phyloP scores from a whole-genome alignment of 331 rosid species.

The Quercus lobata region DNA sequence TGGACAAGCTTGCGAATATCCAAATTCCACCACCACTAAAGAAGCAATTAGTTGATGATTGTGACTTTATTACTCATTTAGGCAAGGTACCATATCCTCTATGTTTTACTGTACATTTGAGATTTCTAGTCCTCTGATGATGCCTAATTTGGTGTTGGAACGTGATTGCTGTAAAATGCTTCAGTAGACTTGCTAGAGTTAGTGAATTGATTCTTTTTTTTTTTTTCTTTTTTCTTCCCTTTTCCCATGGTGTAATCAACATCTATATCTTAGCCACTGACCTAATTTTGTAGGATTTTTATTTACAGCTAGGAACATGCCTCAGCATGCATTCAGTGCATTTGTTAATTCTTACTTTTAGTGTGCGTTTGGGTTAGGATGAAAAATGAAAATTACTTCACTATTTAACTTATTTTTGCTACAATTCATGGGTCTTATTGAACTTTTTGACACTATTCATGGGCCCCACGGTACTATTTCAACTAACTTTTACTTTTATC shows the following conservation, averaged over 20 bases:
- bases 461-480: accelerated
- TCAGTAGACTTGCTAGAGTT: background rate
- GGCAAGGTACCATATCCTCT: conserved; percentile 63
- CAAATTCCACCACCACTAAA: conserved; percentile 62
- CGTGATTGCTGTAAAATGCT: conserved; percentile 3
- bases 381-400: too few species aligned
- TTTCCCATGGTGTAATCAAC: background rate
- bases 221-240: background rate
- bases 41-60: conserved; percentile 86
- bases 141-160: conserved; percentile 15
- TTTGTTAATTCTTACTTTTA: background rate
- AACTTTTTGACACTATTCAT: too few species aligned
- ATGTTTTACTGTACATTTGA: background rate
- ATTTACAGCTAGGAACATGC: background rate
- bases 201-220: background rate
- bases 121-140: background rate
- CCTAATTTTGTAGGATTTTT: background rate
- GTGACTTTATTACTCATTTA: conserved; percentile 66
- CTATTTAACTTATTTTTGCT: too few species aligned
- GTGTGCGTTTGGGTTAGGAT: too few species aligned
- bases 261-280: background rate
- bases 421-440: accelerated
- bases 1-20: conserved; percentile 56
- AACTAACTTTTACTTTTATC: too few species aligned
- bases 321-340: background rate